Evolutionary conservation across 441 rosid species (phyloP).

Genomic region (Isatis lusitanica): DNA sequence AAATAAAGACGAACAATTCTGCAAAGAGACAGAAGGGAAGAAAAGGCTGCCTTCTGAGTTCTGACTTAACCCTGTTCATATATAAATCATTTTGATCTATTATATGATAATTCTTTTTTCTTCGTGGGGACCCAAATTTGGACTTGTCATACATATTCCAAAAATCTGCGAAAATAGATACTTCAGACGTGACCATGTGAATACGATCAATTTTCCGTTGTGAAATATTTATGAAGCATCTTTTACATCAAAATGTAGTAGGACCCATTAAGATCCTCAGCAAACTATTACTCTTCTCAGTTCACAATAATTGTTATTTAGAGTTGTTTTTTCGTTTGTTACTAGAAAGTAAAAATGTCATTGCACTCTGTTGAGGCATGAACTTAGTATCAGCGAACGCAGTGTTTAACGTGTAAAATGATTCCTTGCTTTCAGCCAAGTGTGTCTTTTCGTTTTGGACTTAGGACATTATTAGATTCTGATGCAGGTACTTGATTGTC

Average conservation of each 20-base stretch:
- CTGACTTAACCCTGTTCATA: constrained; percentile 31
- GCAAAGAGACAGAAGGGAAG: constrained; percentile 27
- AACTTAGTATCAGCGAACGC: not conserved
- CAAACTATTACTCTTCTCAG: not conserved
- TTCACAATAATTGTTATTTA: not conserved
- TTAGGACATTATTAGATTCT: not conserved
- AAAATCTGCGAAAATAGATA: constrained; percentile 27
- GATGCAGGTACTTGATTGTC: not conserved
- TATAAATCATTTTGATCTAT: not conserved
- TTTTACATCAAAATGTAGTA: constrained; percentile 17
- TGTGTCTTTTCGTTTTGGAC: not conserved
- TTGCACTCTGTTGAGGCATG: constrained; percentile 12
- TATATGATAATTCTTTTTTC: not conserved
- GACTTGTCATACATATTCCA: constrained; percentile 35
- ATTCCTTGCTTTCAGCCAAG: not conserved
- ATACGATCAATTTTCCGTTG: constrained; percentile 15
- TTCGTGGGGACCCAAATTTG: constrained; percentile 25
- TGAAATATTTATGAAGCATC: constrained; percentile 15
- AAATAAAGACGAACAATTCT: constrained; percentile 29
- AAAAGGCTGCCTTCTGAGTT: constrained; percentile 36
- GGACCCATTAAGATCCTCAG: constrained; percentile 11
- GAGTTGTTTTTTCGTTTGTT: not conserved
- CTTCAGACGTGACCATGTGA: constrained; percentile 37
- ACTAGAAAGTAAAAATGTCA: not conserved
- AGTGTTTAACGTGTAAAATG: not conserved